Base-by-base conservation (phyloP, 1,284 basidiomycete genomes). In the Puccinia hordei region DNA sequence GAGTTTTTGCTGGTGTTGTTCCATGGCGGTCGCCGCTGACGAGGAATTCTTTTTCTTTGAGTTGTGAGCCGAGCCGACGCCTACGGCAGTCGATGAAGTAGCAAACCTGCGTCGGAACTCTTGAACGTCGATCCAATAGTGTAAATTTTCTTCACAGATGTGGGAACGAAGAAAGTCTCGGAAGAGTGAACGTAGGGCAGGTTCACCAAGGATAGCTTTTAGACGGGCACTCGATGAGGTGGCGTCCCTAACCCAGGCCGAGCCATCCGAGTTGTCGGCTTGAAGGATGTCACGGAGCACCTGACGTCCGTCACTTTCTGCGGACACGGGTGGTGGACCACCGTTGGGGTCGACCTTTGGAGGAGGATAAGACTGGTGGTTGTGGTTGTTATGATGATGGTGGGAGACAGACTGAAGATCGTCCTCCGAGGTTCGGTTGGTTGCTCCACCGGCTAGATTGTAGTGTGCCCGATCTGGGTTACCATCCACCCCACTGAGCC, bases 81-180 rank as follows among this genome's bases (percentile, higher is more conserved):
- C 92, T 80, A 92, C 90, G 6, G 96, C 94, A 83, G 92, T 94
- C 5, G 92, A 95, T 0, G 96, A 97, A 81, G 94, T 98, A 85
- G 91, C 92, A 88, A 99, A 99, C 84, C 95, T 92, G 83, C 92
- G 90, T 88, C 95, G 95, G 88, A 99, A 97, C 85, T 99, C 96
- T 86, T 95, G 90, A 0, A 98, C 96, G 84, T 98, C 97, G 77
- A 98, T 86, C 92, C 95, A 99, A 87, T 98, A 99, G 68, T 92
- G 91, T 83, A 99, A 87, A 85, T 99, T 99, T 88, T 99, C 96
- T 85, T 99, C 96, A 87, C 95, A 98, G 86, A 98, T 98, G 86
- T 98, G 98, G 73, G 90, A 89, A 61, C 94, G 90, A 78, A 99
- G 87, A 88, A 96, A 97, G 82, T 98, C 96, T 81, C 96, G 91